Conservation (phyloP, 2,329 filamentous ascomycete species). For the Ophiostoma ulmi region DNA sequence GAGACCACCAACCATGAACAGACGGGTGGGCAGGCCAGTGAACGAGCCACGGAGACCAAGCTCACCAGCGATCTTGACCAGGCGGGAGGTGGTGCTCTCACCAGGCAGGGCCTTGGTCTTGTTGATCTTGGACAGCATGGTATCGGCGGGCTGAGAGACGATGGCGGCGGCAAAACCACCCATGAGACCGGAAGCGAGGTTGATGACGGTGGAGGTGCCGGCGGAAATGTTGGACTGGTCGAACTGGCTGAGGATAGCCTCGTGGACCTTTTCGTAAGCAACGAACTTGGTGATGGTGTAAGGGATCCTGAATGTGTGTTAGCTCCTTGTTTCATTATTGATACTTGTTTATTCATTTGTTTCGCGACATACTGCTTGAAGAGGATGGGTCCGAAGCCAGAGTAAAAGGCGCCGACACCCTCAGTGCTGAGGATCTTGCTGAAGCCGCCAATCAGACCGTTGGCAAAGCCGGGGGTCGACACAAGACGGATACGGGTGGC, state of each 20-base stretch:
- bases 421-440: constrained; percentile 68
- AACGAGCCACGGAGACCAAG: constrained; percentile 68
- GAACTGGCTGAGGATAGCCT: constrained; percentile 57
- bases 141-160: constrained; percentile 78
- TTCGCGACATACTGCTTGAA: constrained; percentile 55
- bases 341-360: background rate
- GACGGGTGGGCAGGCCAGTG: constrained; percentile 65
- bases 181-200: constrained; percentile 43
- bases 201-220: constrained; percentile 64
- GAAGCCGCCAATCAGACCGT: constrained; percentile 66
- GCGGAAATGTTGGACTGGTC: constrained; percentile 63
- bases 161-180: constrained; percentile 75
- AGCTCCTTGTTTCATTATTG: background rate
- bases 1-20: constrained; percentile 54
- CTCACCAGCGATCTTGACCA: constrained; percentile 77
- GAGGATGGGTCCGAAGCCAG: constrained; percentile 72
- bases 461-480: constrained; percentile 70
- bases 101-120: constrained; percentile 76
- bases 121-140: constrained; percentile 86
- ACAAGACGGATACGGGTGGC: constrained; percentile 81
- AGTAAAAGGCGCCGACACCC: constrained; percentile 74
- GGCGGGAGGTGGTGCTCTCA: constrained; percentile 67
- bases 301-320: constrained; percentile 47
- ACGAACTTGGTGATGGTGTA: constrained; percentile 90
- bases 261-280: constrained; percentile 75